These are phyloP conservation scores for Pichia membranifaciens DNA, from an alignment of 805 yeast genomes.

Conservation along the genomic window DNA sequence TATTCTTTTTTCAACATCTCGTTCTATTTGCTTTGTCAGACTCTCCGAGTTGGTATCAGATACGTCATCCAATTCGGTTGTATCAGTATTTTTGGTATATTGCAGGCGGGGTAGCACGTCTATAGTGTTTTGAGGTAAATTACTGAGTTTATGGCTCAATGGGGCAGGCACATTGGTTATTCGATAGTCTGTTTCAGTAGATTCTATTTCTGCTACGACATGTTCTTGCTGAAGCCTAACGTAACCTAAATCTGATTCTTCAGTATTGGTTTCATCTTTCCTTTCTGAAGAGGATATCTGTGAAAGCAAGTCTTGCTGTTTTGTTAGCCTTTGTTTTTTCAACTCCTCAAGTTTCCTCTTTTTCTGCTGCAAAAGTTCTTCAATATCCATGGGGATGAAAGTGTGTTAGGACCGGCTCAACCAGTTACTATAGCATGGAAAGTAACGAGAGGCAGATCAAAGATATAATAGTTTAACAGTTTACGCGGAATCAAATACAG, in stretches of 20 bases:
- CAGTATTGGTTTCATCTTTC: too few species aligned
- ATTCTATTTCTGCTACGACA: too few species aligned
- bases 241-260: too few species aligned
- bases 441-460: too few species aligned
- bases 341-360: constrained; percentile 45
- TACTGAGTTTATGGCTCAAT: too few species aligned
- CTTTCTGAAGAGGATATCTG: neutral
- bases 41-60: neutral
- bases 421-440: too few species aligned
- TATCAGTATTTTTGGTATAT: constrained; percentile 8
- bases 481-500: too few species aligned
- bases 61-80: constrained; percentile 5
- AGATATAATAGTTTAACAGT: too few species aligned
- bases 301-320: constrained; percentile 14
- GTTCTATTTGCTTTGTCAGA: constrained; percentile 9
- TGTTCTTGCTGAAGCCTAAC: too few species aligned
- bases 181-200: too few species aligned
- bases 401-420: neutral
- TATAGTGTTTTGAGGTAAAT: too few species aligned
- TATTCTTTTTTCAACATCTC: constrained; percentile 13
- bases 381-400: constrained; percentile 22
- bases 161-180: too few species aligned
- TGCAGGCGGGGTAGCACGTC: neutral
- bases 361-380: constrained; percentile 42
- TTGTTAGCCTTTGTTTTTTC: constrained; percentile 39